Percentiles rank a stretch among this genome's conserved stretches.
Evolutionary conservation across 441 rosid species (phyloP).

Genomic region (Populus tomentosa): DNA sequence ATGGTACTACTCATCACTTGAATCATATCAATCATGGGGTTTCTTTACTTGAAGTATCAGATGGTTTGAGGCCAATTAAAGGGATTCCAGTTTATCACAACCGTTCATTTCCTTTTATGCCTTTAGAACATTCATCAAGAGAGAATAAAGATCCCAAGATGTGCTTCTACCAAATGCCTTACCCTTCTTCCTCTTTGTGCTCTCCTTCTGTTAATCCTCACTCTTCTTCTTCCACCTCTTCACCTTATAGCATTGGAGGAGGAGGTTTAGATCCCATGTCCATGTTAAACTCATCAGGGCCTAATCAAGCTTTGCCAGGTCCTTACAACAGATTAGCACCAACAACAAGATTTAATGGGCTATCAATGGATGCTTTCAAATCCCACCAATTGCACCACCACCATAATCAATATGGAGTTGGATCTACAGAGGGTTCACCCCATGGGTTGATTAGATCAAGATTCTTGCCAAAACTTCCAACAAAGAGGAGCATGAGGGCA

Average conservation of each 20-base stretch:
- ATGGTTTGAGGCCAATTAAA: conserved; percentile 56
- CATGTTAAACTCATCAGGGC: conserved; percentile 10
- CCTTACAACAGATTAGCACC: conserved; percentile 23
- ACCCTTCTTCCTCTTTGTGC: conserved; percentile 23
- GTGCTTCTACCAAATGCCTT: conserved; percentile 30
- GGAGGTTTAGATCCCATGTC: conserved; percentile 24
- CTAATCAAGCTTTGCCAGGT: conserved; percentile 16
- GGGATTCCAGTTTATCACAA: conserved; percentile 79
- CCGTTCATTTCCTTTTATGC: conserved; percentile 55
- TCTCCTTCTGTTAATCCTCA: conserved; percentile 12
- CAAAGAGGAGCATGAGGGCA: conserved; percentile 78
- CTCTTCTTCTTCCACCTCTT: conserved; percentile 3
- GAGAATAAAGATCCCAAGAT: conserved; percentile 35
- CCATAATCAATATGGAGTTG: conserved; percentile 38
- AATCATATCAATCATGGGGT: conserved; percentile 29
- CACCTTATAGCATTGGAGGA: conserved; percentile 16
- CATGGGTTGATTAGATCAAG: conserved; percentile 52
- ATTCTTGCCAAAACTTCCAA: conserved; percentile 58
- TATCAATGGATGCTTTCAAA: conserved; percentile 34
- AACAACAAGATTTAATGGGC: conserved; percentile 42
- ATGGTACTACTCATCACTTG: conserved; percentile 6
- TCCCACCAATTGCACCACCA: conserved; percentile 34
- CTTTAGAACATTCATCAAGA: conserved; percentile 22
- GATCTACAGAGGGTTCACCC: conserved; percentile 39
- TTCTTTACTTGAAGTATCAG: conserved; percentile 35